These are phyloP conservation scores for Pseudogymnoascus sp. DNA, from an alignment of 2,329 filamentous ascomycete species.

Conservation along the genomic window DNA sequence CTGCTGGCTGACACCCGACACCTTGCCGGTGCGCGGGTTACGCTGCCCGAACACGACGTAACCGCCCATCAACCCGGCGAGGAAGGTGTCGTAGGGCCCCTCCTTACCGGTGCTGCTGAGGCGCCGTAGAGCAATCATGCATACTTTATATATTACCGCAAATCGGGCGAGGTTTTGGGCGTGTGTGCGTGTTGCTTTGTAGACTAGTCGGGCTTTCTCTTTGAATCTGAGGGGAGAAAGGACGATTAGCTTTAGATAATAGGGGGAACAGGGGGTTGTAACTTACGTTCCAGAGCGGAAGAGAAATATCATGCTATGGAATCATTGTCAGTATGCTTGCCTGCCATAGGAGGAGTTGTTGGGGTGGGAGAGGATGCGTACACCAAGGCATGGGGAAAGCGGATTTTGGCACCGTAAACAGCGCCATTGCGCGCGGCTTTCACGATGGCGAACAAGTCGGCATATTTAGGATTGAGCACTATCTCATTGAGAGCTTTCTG, in stretches of 20 bases:
- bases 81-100: conserved; percentile 72
- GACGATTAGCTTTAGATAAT: conserved; percentile 6
- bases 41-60: conserved; percentile 82
- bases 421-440: conserved; percentile 96
- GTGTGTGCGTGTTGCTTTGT: conserved; percentile 82
- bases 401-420: conserved; percentile 94
- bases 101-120: conserved; percentile 54
- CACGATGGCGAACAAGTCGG: conserved; percentile 74
- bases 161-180: conserved; percentile 88
- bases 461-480: conserved; percentile 74
- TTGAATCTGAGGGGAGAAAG: conserved; percentile 44
- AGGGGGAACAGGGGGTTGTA: background rate
- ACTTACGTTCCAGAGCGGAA: conserved; percentile 84
- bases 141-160: conserved; percentile 80
- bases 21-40: conserved; percentile 55
- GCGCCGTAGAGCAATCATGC: conserved; percentile 67
- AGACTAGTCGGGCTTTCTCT: conserved; percentile 69
- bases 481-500: conserved; percentile 58
- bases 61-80: conserved; percentile 81
- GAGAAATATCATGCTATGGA: conserved; percentile 79
- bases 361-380: conserved; percentile 30
- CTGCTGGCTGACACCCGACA: conserved; percentile 83
- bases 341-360: conserved; percentile 9
- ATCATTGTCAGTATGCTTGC: conserved; percentile 6
- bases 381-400: conserved; percentile 95